These are phyloP conservation scores for Boletellus ananas DNA, from an alignment of 768 basidiomycete species.

Conservation along the genomic window DNA sequence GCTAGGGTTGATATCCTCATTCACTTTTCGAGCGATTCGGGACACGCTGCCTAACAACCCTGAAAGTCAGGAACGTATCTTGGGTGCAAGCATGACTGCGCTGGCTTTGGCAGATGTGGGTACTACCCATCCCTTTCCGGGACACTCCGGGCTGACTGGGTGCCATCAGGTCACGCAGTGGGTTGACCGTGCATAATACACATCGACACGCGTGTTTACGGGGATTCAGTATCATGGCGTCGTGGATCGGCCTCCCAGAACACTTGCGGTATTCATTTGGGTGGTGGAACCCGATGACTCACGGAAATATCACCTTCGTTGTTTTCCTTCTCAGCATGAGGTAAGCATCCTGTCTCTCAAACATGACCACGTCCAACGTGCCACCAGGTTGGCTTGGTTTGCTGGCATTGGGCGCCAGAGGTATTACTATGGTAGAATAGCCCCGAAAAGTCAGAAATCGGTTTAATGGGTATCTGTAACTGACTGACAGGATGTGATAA, in stretches of 20 bases:
- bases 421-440: conserved; percentile 36
- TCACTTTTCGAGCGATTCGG: conserved; percentile 64
- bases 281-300: conserved; percentile 68
- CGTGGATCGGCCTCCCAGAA: conserved; percentile 55
- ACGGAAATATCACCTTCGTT: conserved; percentile 71
- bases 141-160: background rate
- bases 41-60: conserved; percentile 56
- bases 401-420: conserved; percentile 45
- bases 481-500: no score
- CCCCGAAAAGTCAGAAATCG: conserved; percentile 11
- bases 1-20: conserved; percentile 57
- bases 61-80: conserved; percentile 61
- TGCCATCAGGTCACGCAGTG: conserved; percentile 56
- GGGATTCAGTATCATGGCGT: conserved; percentile 49
- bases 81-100: conserved; percentile 59
- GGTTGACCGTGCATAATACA: conserved; percentile 19
- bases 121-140: background rate
- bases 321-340: conserved; percentile 53
- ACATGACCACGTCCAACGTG: conserved; percentile 4
- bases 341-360: conserved; percentile 31
- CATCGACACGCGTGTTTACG: background rate
- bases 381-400: conserved; percentile 52
- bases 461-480: conserved; percentile 1
- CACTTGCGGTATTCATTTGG: conserved; percentile 47
- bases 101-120: conserved; percentile 71